phyloP scores from a whole-genome alignment of 768 basidiomycete species.

The Hygrocybe coccinea region DNA sequence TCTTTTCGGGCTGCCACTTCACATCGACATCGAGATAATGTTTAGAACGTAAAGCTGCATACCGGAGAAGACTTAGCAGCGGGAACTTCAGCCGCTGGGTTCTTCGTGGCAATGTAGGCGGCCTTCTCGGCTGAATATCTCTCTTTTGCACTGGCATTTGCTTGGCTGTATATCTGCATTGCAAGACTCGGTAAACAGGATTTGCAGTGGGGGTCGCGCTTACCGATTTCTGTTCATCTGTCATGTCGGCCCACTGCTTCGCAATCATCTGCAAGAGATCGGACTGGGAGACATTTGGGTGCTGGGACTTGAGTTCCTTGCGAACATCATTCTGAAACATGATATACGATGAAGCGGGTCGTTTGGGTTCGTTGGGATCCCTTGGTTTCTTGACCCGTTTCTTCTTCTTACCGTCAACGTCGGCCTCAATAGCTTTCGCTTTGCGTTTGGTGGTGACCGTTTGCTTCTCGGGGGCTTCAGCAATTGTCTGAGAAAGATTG shows the following conservation, averaged over 20 bases:
- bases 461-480: slow-evolving; percentile 18
- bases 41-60: neutral
- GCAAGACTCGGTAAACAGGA: slow-evolving; percentile 8
- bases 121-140: slow-evolving; percentile 60
- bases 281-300: slow-evolving; percentile 61
- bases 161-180: slow-evolving; percentile 48
- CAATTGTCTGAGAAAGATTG: neutral
- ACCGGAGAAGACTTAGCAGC: slow-evolving; percentile 26
- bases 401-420: slow-evolving; percentile 45
- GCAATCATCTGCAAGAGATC: slow-evolving; percentile 72
- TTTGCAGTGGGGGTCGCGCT: slow-evolving; percentile 25
- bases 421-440: slow-evolving; percentile 34
- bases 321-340: slow-evolving; percentile 91
- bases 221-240: slow-evolving; percentile 69
- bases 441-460: slow-evolving; percentile 48
- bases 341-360: slow-evolving; percentile 89
- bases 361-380: slow-evolving; percentile 93
- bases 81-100: slow-evolving; percentile 44
- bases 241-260: slow-evolving; percentile 67
- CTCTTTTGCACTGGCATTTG: slow-evolving; percentile 56
- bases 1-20: slow-evolving; percentile 31
- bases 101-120: slow-evolving; percentile 56
- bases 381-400: slow-evolving; percentile 63
- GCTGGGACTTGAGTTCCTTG: slow-evolving; percentile 57
- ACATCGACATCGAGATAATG: slow-evolving; percentile 24